Percentiles rank a stretch among this genome's conserved stretches.
Conservation (phyloP, 257 asterid species). For the Echium plantagineum region DNA sequence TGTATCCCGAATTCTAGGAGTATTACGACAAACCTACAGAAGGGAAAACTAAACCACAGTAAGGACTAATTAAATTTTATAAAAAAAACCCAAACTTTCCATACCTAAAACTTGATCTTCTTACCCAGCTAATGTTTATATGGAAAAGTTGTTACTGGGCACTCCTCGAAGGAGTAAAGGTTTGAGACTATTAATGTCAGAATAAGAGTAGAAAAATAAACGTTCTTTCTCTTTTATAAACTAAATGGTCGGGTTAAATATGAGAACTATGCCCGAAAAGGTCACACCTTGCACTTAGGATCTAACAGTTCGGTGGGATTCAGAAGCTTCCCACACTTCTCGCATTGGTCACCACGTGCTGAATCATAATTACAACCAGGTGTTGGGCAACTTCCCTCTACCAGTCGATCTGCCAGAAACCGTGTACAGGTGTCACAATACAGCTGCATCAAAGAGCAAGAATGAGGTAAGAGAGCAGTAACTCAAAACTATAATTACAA, state of each 20-base stretch:
- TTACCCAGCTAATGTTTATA: no score
- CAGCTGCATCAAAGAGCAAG: constrained; percentile 33
- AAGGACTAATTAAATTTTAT: background rate
- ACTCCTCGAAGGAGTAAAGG: no score
- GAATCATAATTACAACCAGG: constrained; percentile 74
- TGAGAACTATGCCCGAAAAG: background rate
- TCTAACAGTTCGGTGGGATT: constrained; percentile 80
- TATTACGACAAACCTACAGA: constrained; percentile 51
- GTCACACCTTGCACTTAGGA: constrained; percentile 81
- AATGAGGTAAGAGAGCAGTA: constrained; percentile 7
- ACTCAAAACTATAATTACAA: background rate
- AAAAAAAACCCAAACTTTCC: background rate
- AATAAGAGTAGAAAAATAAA: no score
- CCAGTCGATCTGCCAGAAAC: constrained; percentile 85
- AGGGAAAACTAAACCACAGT: constrained; percentile 10
- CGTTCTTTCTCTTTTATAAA: background rate
- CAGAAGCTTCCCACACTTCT: constrained; percentile 71
- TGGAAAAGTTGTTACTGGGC: no score
- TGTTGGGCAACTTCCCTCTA: constrained; percentile 80
- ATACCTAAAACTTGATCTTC: background rate
- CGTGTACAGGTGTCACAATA: constrained; percentile 61
- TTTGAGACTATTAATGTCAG: no score
- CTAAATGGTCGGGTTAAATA: background rate
- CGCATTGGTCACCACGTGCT: constrained; percentile 97
- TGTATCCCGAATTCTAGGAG: constrained; percentile 65